phyloP scores from a whole-genome alignment of 1,284 basidiomycete genomes.

The Apiotrichum porosum region DNA sequence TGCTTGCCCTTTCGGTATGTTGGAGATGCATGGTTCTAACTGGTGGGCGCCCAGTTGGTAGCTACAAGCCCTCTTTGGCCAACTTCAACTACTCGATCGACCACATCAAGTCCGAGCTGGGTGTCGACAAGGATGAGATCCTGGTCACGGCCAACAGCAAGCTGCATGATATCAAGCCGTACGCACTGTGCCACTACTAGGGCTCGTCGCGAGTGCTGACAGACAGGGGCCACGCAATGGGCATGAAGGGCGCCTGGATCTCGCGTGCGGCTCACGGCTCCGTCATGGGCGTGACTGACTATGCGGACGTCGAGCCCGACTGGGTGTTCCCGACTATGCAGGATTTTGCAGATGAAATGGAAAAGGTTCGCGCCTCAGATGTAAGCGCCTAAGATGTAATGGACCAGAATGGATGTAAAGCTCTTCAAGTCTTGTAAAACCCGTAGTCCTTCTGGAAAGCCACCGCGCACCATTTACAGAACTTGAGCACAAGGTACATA shows the following conservation, averaged over 20 bases:
- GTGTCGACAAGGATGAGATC: slow-evolving; percentile 25
- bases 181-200: too few relatives aligned
- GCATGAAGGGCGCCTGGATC: slow-evolving; percentile 34
- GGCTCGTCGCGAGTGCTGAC: too few relatives aligned
- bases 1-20: neutral
- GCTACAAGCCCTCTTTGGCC: slow-evolving; percentile 32
- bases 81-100: slow-evolving; percentile 36
- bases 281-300: slow-evolving; percentile 10
- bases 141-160: slow-evolving; percentile 32
- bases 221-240: slow-evolving; percentile 29
- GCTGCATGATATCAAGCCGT: slow-evolving; percentile 32
- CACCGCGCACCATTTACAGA: too few relatives aligned
- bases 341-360: slow-evolving; percentile 12
- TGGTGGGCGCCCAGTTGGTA: slow-evolving; percentile 23
- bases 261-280: slow-evolving; percentile 18
- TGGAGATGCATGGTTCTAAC: neutral
- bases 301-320: slow-evolving; percentile 11
- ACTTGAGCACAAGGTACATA: too few relatives aligned
- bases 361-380: too few relatives aligned
- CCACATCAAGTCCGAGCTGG: slow-evolving; percentile 23
- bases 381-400: too few relatives aligned
- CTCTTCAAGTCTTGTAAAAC: too few relatives aligned
- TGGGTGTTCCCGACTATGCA: slow-evolving; percentile 15
- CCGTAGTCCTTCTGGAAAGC: too few relatives aligned
- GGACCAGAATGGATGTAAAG: too few relatives aligned